phyloP scores from a whole-genome alignment of 768 basidiomycete genomes.

The Scleroderma citrinum region DNA sequence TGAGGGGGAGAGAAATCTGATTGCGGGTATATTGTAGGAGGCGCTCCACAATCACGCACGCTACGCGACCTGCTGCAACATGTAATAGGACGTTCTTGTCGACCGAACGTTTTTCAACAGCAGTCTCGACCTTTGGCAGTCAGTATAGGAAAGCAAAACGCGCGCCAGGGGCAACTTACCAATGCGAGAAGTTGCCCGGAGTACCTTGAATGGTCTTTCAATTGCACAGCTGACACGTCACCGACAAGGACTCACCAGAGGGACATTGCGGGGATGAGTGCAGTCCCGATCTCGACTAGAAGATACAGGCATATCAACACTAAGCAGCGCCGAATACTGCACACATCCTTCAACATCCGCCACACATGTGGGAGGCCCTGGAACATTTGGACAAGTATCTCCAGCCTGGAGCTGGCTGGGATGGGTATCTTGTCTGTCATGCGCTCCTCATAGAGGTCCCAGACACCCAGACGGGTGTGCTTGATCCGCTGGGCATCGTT shows the following conservation, averaged over 20 bases:
- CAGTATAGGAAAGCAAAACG: slow-evolving; percentile 5
- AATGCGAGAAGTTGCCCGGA: slow-evolving; percentile 61
- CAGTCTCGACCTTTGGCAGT: slow-evolving; percentile 50
- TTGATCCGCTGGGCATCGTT: slow-evolving; percentile 39
- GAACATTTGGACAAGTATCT: slow-evolving; percentile 42
- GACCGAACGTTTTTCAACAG: slow-evolving; percentile 57
- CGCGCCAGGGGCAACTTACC: slow-evolving; percentile 33
- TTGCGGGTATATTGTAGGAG: slow-evolving; percentile 37
- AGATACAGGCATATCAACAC: slow-evolving; percentile 44
- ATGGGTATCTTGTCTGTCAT: slow-evolving; percentile 32
- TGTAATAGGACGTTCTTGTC: slow-evolving; percentile 50
- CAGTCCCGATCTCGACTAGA: slow-evolving; percentile 33
- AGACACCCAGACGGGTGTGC: slow-evolving; percentile 61
- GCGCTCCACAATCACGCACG: slow-evolving; percentile 43
- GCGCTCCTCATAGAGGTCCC: slow-evolving; percentile 70
- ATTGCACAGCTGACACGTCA: not conserved
- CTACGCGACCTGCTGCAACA: slow-evolving; percentile 51
- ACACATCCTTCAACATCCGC: slow-evolving; percentile 61
- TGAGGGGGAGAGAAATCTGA: slow-evolving; percentile 45
- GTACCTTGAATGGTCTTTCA: slow-evolving; percentile 40
- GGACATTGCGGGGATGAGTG: slow-evolving; percentile 57
- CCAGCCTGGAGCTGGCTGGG: slow-evolving; percentile 39
- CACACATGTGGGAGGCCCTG: slow-evolving; percentile 55
- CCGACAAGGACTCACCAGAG: slow-evolving; percentile 42
- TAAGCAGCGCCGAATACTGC: slow-evolving; percentile 46